Conservation (phyloP, 164 flowering plant genomes). For the Brasenia schreberi region DNA sequence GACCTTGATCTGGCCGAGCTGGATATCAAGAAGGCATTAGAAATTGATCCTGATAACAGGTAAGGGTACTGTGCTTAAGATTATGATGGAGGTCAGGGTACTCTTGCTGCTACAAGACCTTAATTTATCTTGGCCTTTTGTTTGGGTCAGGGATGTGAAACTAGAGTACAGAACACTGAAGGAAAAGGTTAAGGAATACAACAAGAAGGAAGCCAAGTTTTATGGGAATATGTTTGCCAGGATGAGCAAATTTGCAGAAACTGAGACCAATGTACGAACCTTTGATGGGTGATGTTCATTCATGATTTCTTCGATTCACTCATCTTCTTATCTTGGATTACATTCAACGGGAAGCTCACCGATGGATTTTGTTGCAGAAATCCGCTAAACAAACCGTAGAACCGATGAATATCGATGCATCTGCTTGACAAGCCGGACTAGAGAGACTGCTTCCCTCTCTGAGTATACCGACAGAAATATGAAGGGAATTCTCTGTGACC, state of each 20-base stretch:
- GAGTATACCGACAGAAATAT: too few species aligned
- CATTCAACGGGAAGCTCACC: too few species aligned
- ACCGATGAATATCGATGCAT: constrained; percentile 35
- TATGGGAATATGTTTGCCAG: constrained; percentile 87
- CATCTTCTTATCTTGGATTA: not conserved
- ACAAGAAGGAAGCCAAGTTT: constrained; percentile 83
- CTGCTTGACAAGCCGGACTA: too few species aligned
- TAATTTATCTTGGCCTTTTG: too few species aligned
- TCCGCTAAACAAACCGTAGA: constrained; percentile 24
- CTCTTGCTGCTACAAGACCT: too few species aligned
- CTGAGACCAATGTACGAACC: constrained; percentile 15
- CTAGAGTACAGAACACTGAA: constrained; percentile 65
- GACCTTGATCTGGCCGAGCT: constrained; percentile 85
- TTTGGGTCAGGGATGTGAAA: constrained; percentile 61
- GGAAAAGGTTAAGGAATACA: constrained; percentile 79
- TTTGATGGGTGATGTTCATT: not conserved
- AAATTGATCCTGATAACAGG: constrained; percentile 88
- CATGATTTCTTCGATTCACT: too few species aligned
- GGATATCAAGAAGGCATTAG: constrained; percentile 91
- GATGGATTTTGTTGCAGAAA: constrained; percentile 22
- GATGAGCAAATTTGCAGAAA: constrained; percentile 35
- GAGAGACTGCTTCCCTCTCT: too few species aligned
- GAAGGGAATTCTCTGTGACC: too few species aligned
- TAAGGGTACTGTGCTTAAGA: constrained; percentile 5
- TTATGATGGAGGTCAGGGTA: not conserved